These are phyloP conservation scores for Thraustotheca clavata DNA, from an alignment of 352 stramenopile genomes.

Conservation along the genomic window DNA sequence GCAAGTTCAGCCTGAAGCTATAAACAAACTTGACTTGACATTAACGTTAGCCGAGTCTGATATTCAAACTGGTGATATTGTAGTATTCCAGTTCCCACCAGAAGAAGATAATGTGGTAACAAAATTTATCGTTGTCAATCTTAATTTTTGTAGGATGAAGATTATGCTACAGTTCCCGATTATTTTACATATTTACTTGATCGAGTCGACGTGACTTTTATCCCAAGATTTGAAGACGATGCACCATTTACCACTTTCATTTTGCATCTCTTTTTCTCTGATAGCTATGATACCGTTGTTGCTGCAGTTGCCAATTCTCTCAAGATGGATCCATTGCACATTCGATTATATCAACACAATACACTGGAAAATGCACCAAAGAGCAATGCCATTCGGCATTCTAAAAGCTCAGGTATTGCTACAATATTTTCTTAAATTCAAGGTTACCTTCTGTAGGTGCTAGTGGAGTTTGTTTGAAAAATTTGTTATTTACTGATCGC, in stretches of 20 bases:
- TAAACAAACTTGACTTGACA: constrained; percentile 49
- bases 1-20: constrained; percentile 54
- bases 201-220: constrained; percentile 66
- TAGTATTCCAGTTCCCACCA: constrained; percentile 58
- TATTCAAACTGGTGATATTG: constrained; percentile 78
- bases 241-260: constrained; percentile 40
- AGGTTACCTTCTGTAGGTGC: constrained; percentile 24
- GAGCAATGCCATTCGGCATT: constrained; percentile 56
- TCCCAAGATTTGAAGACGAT: constrained; percentile 31
- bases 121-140: neutral
- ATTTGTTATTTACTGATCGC: neutral
- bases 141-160: constrained; percentile 10
- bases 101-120: constrained; percentile 29
- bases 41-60: constrained; percentile 38
- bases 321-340: constrained; percentile 35
- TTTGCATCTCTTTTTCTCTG: constrained; percentile 50
- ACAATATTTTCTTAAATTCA: constrained; percentile 63
- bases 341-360: constrained; percentile 81
- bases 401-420: constrained; percentile 43
- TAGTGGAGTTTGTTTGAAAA: neutral
- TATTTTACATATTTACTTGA: constrained; percentile 83
- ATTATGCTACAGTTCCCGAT: constrained; percentile 39
- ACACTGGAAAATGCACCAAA: constrained; percentile 51
- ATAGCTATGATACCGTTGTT: constrained; percentile 68
- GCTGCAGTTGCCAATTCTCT: constrained; percentile 42